Conservation (phyloP, 495 filamentous ascomycete species). For the Usnea hakonensis region DNA sequence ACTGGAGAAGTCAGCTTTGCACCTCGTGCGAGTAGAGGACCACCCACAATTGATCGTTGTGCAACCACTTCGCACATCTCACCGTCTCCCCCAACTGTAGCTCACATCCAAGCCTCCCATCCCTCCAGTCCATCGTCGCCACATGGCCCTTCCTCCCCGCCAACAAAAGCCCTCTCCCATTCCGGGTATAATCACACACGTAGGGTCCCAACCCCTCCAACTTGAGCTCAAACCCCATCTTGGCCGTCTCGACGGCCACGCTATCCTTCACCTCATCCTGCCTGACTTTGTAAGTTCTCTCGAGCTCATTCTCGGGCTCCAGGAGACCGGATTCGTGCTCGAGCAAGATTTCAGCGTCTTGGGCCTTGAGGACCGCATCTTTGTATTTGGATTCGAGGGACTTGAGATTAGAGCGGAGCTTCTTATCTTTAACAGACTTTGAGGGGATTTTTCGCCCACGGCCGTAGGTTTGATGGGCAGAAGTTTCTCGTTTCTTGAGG, state of each 20-base stretch:
- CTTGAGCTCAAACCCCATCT: constrained; percentile 87
- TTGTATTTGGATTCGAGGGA: constrained; percentile 74
- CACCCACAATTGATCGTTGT: constrained; percentile 69
- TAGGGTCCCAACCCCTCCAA: constrained; percentile 81
- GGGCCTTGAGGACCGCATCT: constrained; percentile 68
- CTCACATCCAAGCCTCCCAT: constrained; percentile 83
- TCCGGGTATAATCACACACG: constrained; percentile 75
- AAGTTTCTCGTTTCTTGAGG: constrained; percentile 19
- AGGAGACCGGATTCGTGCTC: constrained; percentile 83
- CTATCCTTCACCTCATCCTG: constrained; percentile 76
- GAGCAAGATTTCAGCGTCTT: constrained; percentile 90
- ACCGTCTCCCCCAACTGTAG: constrained; percentile 84
- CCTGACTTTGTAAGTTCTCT: constrained; percentile 82
- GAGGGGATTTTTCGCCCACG: constrained; percentile 61
- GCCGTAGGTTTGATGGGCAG: constrained; percentile 75
- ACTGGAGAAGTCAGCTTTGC: constrained; percentile 18
- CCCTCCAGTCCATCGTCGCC: constrained; percentile 93
- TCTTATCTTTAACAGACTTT: constrained; percentile 69
- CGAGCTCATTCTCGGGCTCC: constrained; percentile 80
- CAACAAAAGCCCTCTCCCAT: constrained; percentile 75
- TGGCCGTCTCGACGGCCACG: constrained; percentile 73
- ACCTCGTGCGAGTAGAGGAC: background rate
- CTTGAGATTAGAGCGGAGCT: constrained; percentile 71
- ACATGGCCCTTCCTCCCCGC: constrained; percentile 91
- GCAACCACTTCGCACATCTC: constrained; percentile 82